Evolutionary conservation across 1,139 yeast genomes (phyloP).

Genomic region (Yamadazyma atmosphaerica): DNA sequence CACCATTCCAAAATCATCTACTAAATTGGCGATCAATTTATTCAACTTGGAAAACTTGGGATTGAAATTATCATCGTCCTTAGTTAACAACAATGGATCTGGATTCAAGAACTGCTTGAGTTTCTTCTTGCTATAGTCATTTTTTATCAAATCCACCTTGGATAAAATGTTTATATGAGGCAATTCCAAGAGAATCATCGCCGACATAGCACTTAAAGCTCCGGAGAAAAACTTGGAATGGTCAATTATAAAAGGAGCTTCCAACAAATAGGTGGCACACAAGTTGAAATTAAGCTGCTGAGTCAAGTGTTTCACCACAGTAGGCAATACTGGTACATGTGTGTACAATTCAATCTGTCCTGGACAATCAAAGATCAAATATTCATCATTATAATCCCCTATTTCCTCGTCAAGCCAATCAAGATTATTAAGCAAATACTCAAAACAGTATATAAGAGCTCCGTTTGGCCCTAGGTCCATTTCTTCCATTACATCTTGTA

Average conservation of each 20-base stretch:
- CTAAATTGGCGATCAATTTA: slow-evolving; percentile 79
- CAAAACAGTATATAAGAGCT: slow-evolving; percentile 90
- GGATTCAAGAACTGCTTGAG: slow-evolving; percentile 87
- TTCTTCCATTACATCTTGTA: slow-evolving; percentile 97
- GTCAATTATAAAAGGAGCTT: slow-evolving; percentile 92
- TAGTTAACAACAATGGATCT: slow-evolving; percentile 69
- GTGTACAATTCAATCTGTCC: slow-evolving; percentile 97
- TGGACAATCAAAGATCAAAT: slow-evolving; percentile 93
- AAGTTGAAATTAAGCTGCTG: slow-evolving; percentile 77
- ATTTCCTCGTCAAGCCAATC: slow-evolving; percentile 98
- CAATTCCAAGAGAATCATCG: slow-evolving; percentile 90
- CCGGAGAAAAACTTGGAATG: slow-evolving; percentile 92
- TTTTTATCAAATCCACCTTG: slow-evolving; percentile 81
- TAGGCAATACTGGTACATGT: slow-evolving; percentile 90
- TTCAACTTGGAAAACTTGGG: slow-evolving; percentile 78
- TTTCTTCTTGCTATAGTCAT: slow-evolving; percentile 69
- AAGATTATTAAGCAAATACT: slow-evolving; percentile 76
- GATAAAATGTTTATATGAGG: slow-evolving; percentile 92
- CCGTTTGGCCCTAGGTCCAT: slow-evolving; percentile 95
- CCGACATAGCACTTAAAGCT: slow-evolving; percentile 95
- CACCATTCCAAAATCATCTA: slow-evolving; percentile 98
- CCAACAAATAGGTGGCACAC: slow-evolving; percentile 90
- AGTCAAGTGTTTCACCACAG: slow-evolving; percentile 80
- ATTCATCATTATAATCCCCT: slow-evolving; percentile 92
- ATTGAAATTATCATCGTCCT: slow-evolving; percentile 43